A percentile compares a stretch with the other conserved stretches of the same genome.
phyloP scores from a whole-genome alignment of 1,139 yeast genomes.

The Fermentozyma sake region DNA sequence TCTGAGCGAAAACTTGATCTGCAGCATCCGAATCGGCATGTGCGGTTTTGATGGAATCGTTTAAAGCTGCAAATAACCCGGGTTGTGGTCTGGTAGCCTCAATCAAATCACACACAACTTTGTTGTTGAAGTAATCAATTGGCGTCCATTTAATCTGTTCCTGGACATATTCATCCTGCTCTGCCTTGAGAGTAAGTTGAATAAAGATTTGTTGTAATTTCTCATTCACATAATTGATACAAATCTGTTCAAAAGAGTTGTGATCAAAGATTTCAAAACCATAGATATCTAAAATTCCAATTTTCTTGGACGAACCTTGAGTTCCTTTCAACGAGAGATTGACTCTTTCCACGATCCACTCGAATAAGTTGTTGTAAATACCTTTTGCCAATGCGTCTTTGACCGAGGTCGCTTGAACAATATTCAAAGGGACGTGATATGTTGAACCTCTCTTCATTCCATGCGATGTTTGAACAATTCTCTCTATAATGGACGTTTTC shows the following conservation, averaged over 20 bases:
- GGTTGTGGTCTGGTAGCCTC: conserved; percentile 90
- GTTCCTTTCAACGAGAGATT: conserved; percentile 54
- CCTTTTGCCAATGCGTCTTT: conserved; percentile 96
- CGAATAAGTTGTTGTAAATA: conserved; percentile 85
- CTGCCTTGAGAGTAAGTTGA: conserved; percentile 91
- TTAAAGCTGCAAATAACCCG: conserved; percentile 92
- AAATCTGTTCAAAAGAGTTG: conserved; percentile 93
- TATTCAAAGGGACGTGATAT: conserved; percentile 89
- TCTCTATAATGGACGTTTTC: conserved; percentile 65
- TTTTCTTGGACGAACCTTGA: conserved; percentile 53
- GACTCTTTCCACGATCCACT: conserved; percentile 96
- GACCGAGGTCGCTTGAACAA: conserved; percentile 90
- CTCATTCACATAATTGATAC: conserved; percentile 96
- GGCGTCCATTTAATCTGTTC: conserved; percentile 98
- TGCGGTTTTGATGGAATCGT: conserved; percentile 97
- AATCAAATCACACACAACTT: conserved; percentile 94
- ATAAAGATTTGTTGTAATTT: conserved; percentile 95
- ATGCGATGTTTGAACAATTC: conserved; percentile 86
- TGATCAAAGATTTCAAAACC: conserved; percentile 98
- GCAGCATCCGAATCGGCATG: conserved; percentile 98
- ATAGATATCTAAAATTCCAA: conserved; percentile 95
- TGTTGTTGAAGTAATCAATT: conserved; percentile 91
- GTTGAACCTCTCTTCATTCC: conserved; percentile 88
- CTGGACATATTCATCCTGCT: conserved; percentile 94
- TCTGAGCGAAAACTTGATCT: conserved; percentile 92